A percentile compares a stretch with the other conserved stretches of the same genome.
Conservation (phyloP, 495 filamentous ascomycete species). For the Acidiella bohemica region DNA sequence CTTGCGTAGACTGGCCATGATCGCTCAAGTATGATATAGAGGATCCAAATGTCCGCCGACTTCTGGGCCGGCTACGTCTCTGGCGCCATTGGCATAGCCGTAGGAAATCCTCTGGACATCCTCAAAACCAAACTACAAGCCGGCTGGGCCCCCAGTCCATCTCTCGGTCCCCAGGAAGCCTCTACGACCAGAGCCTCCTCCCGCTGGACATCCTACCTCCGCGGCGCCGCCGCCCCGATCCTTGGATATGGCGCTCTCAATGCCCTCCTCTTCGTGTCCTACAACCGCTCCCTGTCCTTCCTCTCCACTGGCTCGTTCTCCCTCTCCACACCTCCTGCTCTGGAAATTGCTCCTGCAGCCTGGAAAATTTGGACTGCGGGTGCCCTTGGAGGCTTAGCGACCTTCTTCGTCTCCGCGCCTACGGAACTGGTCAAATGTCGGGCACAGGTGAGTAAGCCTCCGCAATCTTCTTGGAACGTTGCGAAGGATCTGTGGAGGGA, state of each 20-base stretch:
- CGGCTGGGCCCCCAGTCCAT: conserved; percentile 15
- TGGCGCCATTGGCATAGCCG: conserved; percentile 66
- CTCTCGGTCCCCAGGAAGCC: neutral
- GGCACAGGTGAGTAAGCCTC: conserved; percentile 44
- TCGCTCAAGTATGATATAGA: neutral
- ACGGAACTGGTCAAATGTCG: conserved; percentile 82
- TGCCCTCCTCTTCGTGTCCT: conserved; percentile 70
- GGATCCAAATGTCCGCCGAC: conserved; percentile 53
- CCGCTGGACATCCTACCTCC: conserved; percentile 5
- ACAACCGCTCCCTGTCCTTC: conserved; percentile 58
- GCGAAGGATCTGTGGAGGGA: conserved; percentile 43
- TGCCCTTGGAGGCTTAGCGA: conserved; percentile 62
- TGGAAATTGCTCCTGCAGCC: conserved; percentile 6
- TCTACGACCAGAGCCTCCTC: neutral
- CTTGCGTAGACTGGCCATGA: too few relatives aligned
- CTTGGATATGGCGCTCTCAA: conserved; percentile 82
- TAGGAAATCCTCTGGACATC: conserved; percentile 79
- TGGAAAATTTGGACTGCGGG: conserved; percentile 61
- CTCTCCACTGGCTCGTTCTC: conserved; percentile 32
- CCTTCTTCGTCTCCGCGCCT: conserved; percentile 66
- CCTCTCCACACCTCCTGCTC: too few relatives aligned
- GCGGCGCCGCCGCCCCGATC: conserved; percentile 66
- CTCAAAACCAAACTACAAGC: conserved; percentile 76
- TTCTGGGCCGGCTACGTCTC: conserved; percentile 82
- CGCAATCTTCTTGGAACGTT: conserved; percentile 44